Conservation (phyloP, 768 basidiomycete species). For the Rubroboletus pulcherrimus region DNA sequence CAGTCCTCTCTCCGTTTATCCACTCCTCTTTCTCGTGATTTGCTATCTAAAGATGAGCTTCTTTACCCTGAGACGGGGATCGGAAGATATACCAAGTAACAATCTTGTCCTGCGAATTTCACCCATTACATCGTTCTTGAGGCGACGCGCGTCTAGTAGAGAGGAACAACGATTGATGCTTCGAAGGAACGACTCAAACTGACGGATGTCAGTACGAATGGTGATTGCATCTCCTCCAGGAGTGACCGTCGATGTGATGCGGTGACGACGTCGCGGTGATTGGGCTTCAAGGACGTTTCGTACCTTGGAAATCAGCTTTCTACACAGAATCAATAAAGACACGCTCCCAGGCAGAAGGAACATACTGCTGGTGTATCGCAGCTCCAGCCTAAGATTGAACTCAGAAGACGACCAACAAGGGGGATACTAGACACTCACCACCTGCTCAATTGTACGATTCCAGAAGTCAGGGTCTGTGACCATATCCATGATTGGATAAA, state of each 20-base stretch:
- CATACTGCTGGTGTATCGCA: constrained; percentile 64
- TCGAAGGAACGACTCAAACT: constrained; percentile 88
- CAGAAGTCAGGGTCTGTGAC: constrained; percentile 94
- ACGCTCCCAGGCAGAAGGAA: constrained; percentile 6
- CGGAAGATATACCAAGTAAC: constrained; percentile 52
- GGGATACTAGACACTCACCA: constrained; percentile 51
- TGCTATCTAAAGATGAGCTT: constrained; percentile 39
- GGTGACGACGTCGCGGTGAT: constrained; percentile 52
- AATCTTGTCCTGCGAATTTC: constrained; percentile 82
- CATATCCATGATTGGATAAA: constrained; percentile 91
- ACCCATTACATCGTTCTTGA: constrained; percentile 91
- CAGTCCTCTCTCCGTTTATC: constrained; percentile 82
- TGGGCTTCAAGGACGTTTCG: constrained; percentile 81
- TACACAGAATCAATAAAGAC: constrained; percentile 26
- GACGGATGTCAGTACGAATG: constrained; percentile 70
- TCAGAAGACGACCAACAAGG: constrained; percentile 9
- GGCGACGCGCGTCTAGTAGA: constrained; percentile 79
- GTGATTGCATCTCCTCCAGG: constrained; percentile 69
- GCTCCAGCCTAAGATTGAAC: constrained; percentile 49
- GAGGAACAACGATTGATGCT: constrained; percentile 81
- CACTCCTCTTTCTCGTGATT: constrained; percentile 86
- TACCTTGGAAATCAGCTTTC: constrained; percentile 84
- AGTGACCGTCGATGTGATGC: constrained; percentile 38
- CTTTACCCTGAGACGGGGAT: background rate
- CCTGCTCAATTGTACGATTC: constrained; percentile 90